Base-by-base conservation (phyloP, 2,329 filamentous ascomycete species). In the Aureobasidium lini region DNA sequence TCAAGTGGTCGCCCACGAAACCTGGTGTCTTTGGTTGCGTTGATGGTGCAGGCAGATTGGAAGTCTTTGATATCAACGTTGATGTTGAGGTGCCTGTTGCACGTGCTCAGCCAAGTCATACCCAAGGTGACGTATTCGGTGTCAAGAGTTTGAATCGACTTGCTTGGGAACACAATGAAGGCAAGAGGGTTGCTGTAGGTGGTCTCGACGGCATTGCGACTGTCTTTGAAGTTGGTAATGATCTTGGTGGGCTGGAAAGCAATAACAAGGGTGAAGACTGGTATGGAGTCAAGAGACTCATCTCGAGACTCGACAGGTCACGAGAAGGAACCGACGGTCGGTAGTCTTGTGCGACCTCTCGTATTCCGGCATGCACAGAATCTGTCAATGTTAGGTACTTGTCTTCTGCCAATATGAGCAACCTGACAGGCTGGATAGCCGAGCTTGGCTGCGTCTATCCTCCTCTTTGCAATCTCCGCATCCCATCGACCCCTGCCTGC, bases 21-120 rank as follows among this genome's bases (percentile, higher is more conserved):
- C 94, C 94, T 0, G 92, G 91, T 39, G 89, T 99, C 8, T 99
- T 99, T 73, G 90, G 90, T 1, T 84, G 95, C 18, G 94, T 97
- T 2, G 95, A 99, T 67, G 94, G 94, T 36, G 90, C 89, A 2
- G 95, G 94, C 32, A 89, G 86, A 73, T 79, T 99, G 16, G 95
- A 99, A 75, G 81, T 99, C 52, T 99, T 94, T 90, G 95, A 99
- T 70, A 83, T 99, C 54, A 93, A 89, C 11, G 82, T 92, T 18
- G 92, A 96, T 73, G 91, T 88, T 0, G 94, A 99, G 75, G 90
- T 97, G 48, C 94, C 94, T 0, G 85, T 95, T 1, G 88, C 90
- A 52, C 87, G 87, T 64, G 87, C 91, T 6, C 61, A 65, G 69
- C 74, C 74, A 1, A 72, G 60, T 63, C 70, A 65, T 50, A 66